Percentiles rank a stretch among this genome's conserved stretches.
phyloP scores from a whole-genome alignment of 257 asterid species.

The Eustoma russellianum region DNA sequence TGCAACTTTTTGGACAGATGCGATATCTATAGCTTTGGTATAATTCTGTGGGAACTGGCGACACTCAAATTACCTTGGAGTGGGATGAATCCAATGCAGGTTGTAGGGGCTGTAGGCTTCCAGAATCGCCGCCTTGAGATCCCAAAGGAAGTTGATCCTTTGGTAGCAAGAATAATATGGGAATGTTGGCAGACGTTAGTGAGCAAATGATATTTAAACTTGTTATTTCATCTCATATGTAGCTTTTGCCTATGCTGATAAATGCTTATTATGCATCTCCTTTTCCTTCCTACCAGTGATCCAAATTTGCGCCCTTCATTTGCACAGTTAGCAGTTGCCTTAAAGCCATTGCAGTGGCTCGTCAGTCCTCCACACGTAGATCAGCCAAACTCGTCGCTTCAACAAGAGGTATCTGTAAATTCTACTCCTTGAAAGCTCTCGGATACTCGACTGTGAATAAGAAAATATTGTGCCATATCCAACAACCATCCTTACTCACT shows the following conservation, averaged over 20 bases:
- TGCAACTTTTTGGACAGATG: constrained; percentile 46
- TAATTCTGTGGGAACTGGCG: constrained; percentile 96
- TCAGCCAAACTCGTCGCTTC: too few relatives aligned
- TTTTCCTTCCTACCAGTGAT: constrained; percentile 40
- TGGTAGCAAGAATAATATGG: constrained; percentile 90
- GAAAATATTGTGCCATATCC: not conserved
- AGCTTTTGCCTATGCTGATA: constrained; percentile 1
- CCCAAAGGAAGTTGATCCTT: constrained; percentile 91
- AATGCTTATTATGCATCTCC: constrained; percentile 1
- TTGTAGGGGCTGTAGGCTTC: constrained; percentile 98
- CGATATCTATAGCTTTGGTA: constrained; percentile 94
- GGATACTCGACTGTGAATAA: constrained; percentile 7
- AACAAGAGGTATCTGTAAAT: too few relatives aligned
- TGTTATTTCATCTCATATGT: not conserved
- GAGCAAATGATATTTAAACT: not conserved
- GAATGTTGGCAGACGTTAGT: constrained; percentile 98
- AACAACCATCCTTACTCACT: not conserved
- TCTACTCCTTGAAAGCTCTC: constrained; percentile 32
- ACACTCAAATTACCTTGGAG: constrained; percentile 95
- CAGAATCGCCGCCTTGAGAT: constrained; percentile 96
- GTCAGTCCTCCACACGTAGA: constrained; percentile 49
- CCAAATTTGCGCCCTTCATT: constrained; percentile 94
- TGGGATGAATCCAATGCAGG: constrained; percentile 99
- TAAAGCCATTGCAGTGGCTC: constrained; percentile 87
- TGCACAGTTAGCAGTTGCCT: constrained; percentile 75